These are phyloP conservation scores for Kitagawia praeruptora DNA, from an alignment of 129 eudicot genomes.

Conservation along the genomic window DNA sequence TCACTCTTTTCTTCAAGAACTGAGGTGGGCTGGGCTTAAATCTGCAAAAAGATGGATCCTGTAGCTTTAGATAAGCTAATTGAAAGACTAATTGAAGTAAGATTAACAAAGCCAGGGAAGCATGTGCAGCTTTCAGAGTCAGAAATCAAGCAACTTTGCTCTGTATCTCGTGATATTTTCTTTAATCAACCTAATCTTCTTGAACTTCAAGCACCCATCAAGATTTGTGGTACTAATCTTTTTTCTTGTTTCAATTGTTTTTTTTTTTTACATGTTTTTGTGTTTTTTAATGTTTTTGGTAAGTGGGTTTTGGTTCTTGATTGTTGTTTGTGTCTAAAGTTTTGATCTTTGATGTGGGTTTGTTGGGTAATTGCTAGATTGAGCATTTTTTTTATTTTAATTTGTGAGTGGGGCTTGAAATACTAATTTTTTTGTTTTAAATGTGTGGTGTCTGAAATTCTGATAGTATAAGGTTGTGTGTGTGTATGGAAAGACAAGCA, in stretches of 20 bases:
- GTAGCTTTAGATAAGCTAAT: conserved; percentile 42
- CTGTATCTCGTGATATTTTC: conserved; percentile 71
- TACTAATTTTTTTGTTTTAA: background rate
- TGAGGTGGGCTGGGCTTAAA: background rate
- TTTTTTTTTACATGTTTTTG: background rate
- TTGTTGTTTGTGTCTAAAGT: background rate
- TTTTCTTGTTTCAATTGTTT: background rate
- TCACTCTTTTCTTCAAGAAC: background rate
- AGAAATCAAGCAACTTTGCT: conserved; percentile 89
- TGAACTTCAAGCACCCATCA: conserved; percentile 88
- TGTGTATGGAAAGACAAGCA: background rate
- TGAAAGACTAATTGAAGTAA: conserved; percentile 63
- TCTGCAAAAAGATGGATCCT: background rate
- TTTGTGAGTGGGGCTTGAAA: background rate
- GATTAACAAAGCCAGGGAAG: conserved; percentile 74
- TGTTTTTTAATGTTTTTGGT: background rate
- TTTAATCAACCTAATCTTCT: conserved; percentile 80
- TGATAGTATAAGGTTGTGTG: background rate
- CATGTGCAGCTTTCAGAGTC: conserved; percentile 71
- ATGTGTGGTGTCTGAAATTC: background rate
- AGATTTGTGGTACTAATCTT: conserved; percentile 68
- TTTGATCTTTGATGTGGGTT: background rate
- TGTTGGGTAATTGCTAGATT: background rate
- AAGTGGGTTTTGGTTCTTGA: background rate
- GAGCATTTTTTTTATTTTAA: background rate